Percentiles rank a stretch among this genome's conserved stretches.
These are phyloP conservation scores for Boehmeria nivea DNA, from an alignment of 306 rosid species.

Conservation along the genomic window DNA sequence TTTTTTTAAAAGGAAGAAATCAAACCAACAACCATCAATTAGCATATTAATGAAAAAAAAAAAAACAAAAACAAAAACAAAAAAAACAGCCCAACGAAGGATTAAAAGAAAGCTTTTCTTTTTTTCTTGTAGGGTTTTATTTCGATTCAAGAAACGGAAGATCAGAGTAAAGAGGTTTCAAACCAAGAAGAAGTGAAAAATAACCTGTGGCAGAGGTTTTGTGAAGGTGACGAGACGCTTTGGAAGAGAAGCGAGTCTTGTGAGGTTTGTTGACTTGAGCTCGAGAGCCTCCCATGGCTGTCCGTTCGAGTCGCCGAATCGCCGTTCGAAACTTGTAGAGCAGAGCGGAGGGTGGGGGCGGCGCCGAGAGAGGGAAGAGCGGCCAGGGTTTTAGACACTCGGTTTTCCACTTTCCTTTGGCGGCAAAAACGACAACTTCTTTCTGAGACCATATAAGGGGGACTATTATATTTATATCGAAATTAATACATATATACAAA, in stretches of 20 bases:
- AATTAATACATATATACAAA: no score
- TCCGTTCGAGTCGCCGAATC: no score
- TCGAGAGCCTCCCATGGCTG: slow-evolving; percentile 49
- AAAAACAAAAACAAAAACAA: not conserved
- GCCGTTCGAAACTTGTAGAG: no score
- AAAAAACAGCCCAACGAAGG: no score
- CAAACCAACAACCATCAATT: not conserved
- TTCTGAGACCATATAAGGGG: no score
- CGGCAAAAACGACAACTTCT: no score
- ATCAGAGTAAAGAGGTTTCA: not conserved
- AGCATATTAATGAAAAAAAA: not conserved
- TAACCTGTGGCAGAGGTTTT: slow-evolving; percentile 49
- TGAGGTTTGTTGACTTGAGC: slow-evolving; percentile 54
- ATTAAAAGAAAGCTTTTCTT: no score
- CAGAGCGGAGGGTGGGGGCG: no score
- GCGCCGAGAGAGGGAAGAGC: no score
- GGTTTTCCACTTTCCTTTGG: no score
- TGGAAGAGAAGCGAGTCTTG: slow-evolving; percentile 64
- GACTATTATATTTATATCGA: no score
- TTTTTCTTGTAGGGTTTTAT: slow-evolving; percentile 3
- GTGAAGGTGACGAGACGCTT: slow-evolving; percentile 47
- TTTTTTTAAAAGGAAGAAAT: not conserved
- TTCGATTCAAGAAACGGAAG: not conserved
- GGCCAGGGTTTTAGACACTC: no score
- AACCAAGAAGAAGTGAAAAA: not conserved